phyloP scores from a whole-genome alignment of 2,329 filamentous ascomycete species.

The Alternaria sp. region DNA sequence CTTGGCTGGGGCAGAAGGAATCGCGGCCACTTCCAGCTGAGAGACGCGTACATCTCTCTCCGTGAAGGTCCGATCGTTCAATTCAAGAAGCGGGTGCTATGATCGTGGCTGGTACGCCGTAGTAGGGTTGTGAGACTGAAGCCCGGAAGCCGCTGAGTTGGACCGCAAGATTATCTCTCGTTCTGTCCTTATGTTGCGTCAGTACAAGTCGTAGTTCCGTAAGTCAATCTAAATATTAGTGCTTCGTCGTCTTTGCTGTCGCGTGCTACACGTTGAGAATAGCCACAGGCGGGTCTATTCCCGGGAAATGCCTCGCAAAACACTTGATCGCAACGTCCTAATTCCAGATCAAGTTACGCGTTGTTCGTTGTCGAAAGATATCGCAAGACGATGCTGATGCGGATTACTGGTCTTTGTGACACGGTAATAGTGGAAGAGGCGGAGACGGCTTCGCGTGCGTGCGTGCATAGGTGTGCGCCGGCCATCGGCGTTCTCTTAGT shows the following conservation, averaged over 20 bases:
- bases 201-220: not conserved
- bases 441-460: not conserved
- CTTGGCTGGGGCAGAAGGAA: constrained; percentile 7
- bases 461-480: not conserved
- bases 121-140: not conserved
- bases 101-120: not conserved
- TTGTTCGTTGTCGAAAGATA: not conserved
- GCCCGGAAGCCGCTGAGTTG: not conserved
- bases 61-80: constrained; percentile 1
- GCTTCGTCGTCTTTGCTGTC: not conserved
- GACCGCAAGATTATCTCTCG: not conserved
- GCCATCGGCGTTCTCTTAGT: constrained; percentile 2
- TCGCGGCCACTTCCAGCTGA: not conserved
- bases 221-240: not conserved
- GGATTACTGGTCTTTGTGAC: not conserved
- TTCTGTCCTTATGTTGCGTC: not conserved
- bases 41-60: constrained; percentile 3
- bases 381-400: not conserved
- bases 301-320: not conserved
- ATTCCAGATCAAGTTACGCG: not conserved
- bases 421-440: not conserved
- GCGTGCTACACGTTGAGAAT: not conserved
- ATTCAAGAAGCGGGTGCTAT: constrained; percentile 8
- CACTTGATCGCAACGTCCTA: not conserved
- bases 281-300: not conserved